phyloP scores from a whole-genome alignment of 192 early-diverging fungal species.

The Phycomyces nitens region DNA sequence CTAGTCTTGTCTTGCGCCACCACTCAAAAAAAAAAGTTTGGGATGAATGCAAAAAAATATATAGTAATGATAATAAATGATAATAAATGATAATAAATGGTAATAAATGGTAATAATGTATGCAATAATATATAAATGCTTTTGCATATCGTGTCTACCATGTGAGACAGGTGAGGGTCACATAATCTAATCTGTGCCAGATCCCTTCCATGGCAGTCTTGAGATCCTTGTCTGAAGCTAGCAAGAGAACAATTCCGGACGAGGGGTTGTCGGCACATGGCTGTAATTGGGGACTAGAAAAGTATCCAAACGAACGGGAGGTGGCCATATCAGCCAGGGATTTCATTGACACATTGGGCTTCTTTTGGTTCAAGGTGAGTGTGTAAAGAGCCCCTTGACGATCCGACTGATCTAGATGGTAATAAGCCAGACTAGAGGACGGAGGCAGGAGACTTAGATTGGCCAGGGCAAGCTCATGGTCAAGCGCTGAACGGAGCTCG shows the following conservation, averaged over 20 bases:
- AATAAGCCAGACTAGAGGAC: conserved; percentile 5
- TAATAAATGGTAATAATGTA: not conserved
- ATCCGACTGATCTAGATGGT: not conserved
- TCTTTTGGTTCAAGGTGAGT: conserved; percentile 1
- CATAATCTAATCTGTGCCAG: conserved; percentile 8
- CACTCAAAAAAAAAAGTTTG: too few species aligned
- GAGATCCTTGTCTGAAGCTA: conserved; percentile 7
- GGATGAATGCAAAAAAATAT: too few species aligned
- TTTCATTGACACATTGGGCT: conserved; percentile 9
- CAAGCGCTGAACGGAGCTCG: not conserved
- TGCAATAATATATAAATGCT: too few species aligned
- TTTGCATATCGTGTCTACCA: too few species aligned
- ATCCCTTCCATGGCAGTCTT: conserved; percentile 6
- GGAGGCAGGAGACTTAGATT: not conserved
- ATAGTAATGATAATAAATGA: too few species aligned
- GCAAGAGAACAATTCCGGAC: conserved; percentile 8
- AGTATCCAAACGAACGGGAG: not conserved
- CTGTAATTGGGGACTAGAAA: not conserved
- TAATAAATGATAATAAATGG: too few species aligned
- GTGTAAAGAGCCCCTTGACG: conserved; percentile 7
- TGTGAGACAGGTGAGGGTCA: conserved; percentile 6
- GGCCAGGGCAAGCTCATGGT: conserved; percentile 1
- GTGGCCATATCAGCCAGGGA: conserved; percentile 4
- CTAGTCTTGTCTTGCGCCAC: too few species aligned
- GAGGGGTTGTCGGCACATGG: not conserved